Percentiles rank a stretch among this genome's conserved stretches.
phyloP scores from a whole-genome alignment of 306 rosid genomes.

The Ormosia semicastrata region DNA sequence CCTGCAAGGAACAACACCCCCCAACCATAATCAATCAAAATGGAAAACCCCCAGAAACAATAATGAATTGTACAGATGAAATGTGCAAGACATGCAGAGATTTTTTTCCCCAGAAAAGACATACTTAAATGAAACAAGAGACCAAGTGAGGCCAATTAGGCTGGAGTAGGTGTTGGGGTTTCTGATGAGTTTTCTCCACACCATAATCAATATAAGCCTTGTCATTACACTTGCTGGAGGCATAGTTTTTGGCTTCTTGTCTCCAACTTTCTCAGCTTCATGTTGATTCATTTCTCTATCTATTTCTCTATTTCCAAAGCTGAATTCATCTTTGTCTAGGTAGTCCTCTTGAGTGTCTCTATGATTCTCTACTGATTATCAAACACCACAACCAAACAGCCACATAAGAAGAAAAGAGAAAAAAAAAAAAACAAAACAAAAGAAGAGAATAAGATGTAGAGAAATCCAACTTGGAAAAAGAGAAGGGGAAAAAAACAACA shows the following conservation, averaged over 20 bases:
- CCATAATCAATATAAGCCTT: constrained; percentile 92
- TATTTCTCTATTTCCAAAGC: constrained; percentile 73
- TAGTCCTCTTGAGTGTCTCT: constrained; percentile 74
- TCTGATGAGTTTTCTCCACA: constrained; percentile 88
- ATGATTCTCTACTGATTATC: constrained; percentile 53
- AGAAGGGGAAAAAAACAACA: background rate
- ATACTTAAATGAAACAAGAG: constrained; percentile 79
- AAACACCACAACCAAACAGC: background rate
- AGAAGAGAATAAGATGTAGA: background rate
- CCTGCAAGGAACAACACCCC: constrained; percentile 40
- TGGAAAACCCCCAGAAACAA: background rate
- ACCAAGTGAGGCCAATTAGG: constrained; percentile 81
- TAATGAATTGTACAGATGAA: background rate
- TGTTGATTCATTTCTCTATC: constrained; percentile 52
- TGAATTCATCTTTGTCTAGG: constrained; percentile 69
- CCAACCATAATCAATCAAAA: constrained; percentile 16
- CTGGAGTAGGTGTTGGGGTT: constrained; percentile 94
- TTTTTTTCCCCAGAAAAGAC: background rate
- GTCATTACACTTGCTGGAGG: constrained; percentile 96
- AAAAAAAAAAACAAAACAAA: background rate
- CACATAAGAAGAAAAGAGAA: background rate
- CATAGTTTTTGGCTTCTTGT: constrained; percentile 61
- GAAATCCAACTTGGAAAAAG: background rate
- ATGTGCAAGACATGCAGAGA: background rate
- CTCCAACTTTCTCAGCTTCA: constrained; percentile 54